Evolutionary conservation across 495 filamentous ascomycete genomes (phyloP), one percentile per base, ranked within the genome.

Genomic region (Penicillium daleae): DNA sequence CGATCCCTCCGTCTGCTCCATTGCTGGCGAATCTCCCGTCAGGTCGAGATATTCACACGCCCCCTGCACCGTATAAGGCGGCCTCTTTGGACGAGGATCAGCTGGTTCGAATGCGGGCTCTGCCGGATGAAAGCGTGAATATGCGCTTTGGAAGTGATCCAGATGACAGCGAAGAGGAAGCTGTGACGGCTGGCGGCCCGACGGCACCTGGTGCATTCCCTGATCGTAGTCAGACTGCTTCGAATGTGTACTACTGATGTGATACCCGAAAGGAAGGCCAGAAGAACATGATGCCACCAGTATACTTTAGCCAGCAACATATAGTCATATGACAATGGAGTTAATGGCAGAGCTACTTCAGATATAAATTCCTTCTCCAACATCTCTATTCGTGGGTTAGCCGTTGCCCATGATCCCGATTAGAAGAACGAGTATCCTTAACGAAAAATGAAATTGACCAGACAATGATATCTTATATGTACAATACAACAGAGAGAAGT

Each of bases 1-100:
- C 81, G 6, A 83, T 98, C 33, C 91, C 92, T 0, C 82, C 89
- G 0, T 83, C 83, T 17, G 85, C 85, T 2, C 84, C 88, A 12
- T 73, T 97, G 8, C 74, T 96, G 3, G 81, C 89, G 7, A 87
- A 85, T 51, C 86, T 98, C 70, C 95, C 95, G 0, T 91, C 90
- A 0, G 94, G 95, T 8, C 84, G 95, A 35, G 94, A 98, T 68
- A 90, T 97, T 33, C 89, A 97, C 71, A 82, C 78, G 4, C 66
- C 89, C 17, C 77, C 77, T 5, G 84, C 82, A 61, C 78, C 80
- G 1, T 94, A 84, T 63, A 79, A 83, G 19, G 85, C 83, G 2
- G 86, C 85, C 0, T 68, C 74, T 12, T 70, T 94, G 17, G 86
- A 86, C 22, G 74, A 78, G 2, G 82, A 86, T 15, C 76, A 80